phyloP scores from a whole-genome alignment of 2,329 filamentous ascomycete species.

The Madurella mycetomatis region DNA sequence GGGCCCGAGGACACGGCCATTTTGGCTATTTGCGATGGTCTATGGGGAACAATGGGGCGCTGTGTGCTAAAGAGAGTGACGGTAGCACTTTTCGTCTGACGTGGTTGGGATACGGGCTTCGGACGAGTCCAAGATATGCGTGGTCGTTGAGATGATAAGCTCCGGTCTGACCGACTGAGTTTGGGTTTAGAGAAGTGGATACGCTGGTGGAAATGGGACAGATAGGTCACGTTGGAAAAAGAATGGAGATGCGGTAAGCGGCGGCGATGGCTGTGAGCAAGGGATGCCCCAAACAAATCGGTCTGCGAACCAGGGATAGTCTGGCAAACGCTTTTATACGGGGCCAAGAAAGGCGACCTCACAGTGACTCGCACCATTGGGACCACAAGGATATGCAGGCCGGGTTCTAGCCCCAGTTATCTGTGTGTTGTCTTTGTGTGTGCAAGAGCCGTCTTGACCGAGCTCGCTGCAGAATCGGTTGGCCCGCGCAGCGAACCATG shows the following conservation, averaged over 20 bases:
- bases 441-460: background rate
- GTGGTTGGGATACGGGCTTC: background rate
- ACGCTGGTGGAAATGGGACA: conserved; percentile 10
- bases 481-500: conserved; percentile 17
- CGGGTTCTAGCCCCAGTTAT: background rate
- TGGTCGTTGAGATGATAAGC: conserved; percentile 12
- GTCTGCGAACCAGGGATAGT: conserved; percentile 7
- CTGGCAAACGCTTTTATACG: conserved; percentile 9
- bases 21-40: conserved; percentile 16
- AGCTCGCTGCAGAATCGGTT: conserved; percentile 12
- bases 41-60: background rate
- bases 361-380: conserved; percentile 3
- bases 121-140: conserved; percentile 4
- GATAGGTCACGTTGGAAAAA: conserved; percentile 14
- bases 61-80: background rate
- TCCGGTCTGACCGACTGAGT: conserved; percentile 9
- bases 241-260: conserved; percentile 18
- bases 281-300: conserved; percentile 3
- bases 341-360: background rate
- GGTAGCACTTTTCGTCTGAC: background rate
- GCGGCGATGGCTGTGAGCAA: conserved; percentile 10
- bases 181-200: conserved; percentile 18
- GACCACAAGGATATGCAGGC: background rate
- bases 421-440: conserved; percentile 5
- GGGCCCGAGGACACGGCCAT: conserved; percentile 38